Evolutionary conservation across 345 rosid species (phyloP).

Genomic region (Populus davidiana): DNA sequence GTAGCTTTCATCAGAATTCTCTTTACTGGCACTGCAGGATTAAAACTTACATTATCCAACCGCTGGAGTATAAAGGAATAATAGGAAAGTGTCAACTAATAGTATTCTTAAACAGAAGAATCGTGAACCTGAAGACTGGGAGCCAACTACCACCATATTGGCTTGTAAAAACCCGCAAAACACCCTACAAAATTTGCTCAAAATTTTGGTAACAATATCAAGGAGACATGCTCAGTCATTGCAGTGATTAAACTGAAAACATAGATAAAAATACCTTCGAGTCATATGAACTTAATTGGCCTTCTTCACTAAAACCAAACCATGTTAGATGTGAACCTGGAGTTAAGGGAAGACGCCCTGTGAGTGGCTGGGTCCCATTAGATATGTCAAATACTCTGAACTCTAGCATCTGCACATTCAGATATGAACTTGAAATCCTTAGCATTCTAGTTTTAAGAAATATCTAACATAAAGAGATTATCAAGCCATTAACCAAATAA

Average conservation of each 20-base stretch:
- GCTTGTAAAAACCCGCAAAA: constrained; percentile 62
- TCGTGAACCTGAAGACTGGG: constrained; percentile 82
- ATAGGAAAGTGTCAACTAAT: not conserved
- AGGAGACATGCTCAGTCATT: not conserved
- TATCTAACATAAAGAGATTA: constrained; percentile 1
- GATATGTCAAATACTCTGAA: constrained; percentile 61
- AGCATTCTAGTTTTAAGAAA: not conserved
- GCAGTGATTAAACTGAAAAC: constrained; percentile 6
- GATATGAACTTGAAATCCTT: constrained; percentile 11
- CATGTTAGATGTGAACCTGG: constrained; percentile 78
- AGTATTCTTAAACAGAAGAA: constrained; percentile 15
- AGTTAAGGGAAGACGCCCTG: constrained; percentile 71
- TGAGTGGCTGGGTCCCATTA: constrained; percentile 48
- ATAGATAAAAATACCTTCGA: constrained; percentile 55
- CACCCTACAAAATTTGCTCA: constrained; percentile 50
- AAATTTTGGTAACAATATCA: constrained; percentile 17
- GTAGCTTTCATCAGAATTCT: constrained; percentile 66
- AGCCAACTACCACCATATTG: constrained; percentile 92
- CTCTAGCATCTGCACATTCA: constrained; percentile 65
- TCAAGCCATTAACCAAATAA: not conserved
- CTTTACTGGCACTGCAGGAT: constrained; percentile 55
- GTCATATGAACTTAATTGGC: constrained; percentile 75
- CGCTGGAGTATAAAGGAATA: not conserved
- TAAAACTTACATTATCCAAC: constrained; percentile 10
- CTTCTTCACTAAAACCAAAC: constrained; percentile 93